Evolutionary conservation across 31 red algal genomes (phyloP), one percentile per base, ranked within the genome.

Genomic region (Odonthalia washingtoniensis): DNA sequence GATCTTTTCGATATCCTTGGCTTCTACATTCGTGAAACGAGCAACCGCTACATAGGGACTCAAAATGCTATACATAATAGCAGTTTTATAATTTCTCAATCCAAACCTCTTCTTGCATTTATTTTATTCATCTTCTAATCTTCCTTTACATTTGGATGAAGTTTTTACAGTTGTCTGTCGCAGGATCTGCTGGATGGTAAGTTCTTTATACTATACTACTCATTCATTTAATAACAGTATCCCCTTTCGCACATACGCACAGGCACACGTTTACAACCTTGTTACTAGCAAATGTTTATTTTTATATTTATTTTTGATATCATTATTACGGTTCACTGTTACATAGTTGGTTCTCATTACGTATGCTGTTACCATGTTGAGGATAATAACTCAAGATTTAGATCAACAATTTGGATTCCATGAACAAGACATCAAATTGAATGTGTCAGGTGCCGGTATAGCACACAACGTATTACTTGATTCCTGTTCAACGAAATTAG

Each of bases 351-450:
- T 73, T 40, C 57, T 90, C 38, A 83, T 83, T 60, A 77, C 87
- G 42, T 90, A 90, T 36, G 67, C 78, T 2, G 72, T 90, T 28
- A 53, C 42, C 1, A 83, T 82, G 87, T 53, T 90, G 0, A 77
- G 66, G 65, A 52, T 46, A 3, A 89, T 89, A 60, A 76, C 75
- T 28, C 38, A 34, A 21, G 78, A 45, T 30, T 38, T 90, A 37
- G 77, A 74, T 64, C 35, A 90, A 28, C 87, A 77, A 27, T 91
- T 91, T 67, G 81, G 81, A 4, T 85, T 75, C 65, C 80, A 91
- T 39, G 24, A 77, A n/a, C 72, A 91, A 27, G 89, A 91, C 35
- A 73, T 91, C 70, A 91, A 85, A 65, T 61, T 91, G 21, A 85
- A 85, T 74, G 65, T 66, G 2, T 24, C 83, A 18, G 46, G 73